Evolutionary conservation across 2,329 filamentous ascomycete species (phyloP), one percentile per base, ranked within the genome.

Genomic region (Cytospora piceae): DNA sequence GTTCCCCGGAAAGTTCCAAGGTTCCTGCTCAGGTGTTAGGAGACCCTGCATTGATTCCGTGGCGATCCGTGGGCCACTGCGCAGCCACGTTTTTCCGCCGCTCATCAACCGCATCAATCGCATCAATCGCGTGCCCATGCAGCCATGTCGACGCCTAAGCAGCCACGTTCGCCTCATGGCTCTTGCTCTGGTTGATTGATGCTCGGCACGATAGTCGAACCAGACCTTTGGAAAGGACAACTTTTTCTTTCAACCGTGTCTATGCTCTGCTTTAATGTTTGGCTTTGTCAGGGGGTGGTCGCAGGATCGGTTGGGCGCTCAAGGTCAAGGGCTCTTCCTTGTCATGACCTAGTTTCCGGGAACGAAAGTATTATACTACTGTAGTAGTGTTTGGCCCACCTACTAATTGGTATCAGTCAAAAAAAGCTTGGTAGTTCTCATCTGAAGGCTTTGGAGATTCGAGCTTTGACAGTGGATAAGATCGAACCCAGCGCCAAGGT

Each of bases 1-100:
- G 29, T n/a, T 54, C 58, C 58, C 56, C 49, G 63, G 63, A 37
- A 49, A 52, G 63, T 39, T 17, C 22, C 32, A 24, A 42, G 27
- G 27, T 5, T 29, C 27, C 27, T n/a, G n/a, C 55, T 32, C 32
- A 34, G 34, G 20, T 27, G 55, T 39, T 34, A 58, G 46, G 46
- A 34, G 32, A 34, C 32, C 55, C 55, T 58, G 55, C 54, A 37
- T 37, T 32, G 54, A 6, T 32, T 54, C 42, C 34, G 31, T 59
- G 62, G 56, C 62, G 42, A 46, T 46, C 42, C 42, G 42, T 46
- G 42, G 42, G 37, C 12, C 37, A 9, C 8, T 14, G 39, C 39
- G 20, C 15, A 12, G 20, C 39, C 39, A 49, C 46, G 22, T 24
- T 14, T 12, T 49, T 3, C 46, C n/a, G 46, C 46, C 4, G 46